Evolutionary conservation across 2,329 filamentous ascomycete species (phyloP).

Genomic region (Cercospora nicotianae): DNA sequence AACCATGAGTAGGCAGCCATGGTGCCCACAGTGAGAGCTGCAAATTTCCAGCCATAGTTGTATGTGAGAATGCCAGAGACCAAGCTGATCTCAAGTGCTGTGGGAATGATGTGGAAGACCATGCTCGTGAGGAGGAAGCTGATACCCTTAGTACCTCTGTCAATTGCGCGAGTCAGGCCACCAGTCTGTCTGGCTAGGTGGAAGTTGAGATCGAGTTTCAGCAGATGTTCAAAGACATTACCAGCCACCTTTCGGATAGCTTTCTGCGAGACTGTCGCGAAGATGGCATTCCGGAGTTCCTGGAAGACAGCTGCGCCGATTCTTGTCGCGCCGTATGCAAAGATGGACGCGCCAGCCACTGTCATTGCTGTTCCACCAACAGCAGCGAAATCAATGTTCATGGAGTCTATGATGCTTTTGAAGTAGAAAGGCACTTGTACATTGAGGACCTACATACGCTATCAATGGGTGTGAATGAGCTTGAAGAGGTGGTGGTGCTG

Average conservation of each 20-base stretch:
- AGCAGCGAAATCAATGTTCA: constrained; percentile 91
- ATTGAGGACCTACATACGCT: constrained; percentile 66
- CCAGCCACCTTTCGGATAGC: constrained; percentile 87
- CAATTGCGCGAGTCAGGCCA: constrained; percentile 88
- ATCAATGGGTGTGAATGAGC: constrained; percentile 32
- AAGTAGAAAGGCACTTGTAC: constrained; percentile 99
- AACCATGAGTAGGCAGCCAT: constrained; percentile 97
- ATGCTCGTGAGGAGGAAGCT: constrained; percentile 96
- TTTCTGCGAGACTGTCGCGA: constrained; percentile 95
- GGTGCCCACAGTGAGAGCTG: constrained; percentile 81
- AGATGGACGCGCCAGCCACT: constrained; percentile 86
- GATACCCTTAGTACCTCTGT: constrained; percentile 96
- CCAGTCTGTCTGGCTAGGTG: constrained; percentile 94
- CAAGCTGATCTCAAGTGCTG: constrained; percentile 87
- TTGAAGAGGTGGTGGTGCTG: constrained; percentile 19
- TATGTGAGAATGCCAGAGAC: constrained; percentile 96
- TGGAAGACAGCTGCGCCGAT: constrained; percentile 89
- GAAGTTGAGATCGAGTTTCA: constrained; percentile 88
- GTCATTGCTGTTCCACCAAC: constrained; percentile 86
- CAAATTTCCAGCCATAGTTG: constrained; percentile 90
- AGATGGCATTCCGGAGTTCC: constrained; percentile 92
- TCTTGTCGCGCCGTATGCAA: constrained; percentile 82
- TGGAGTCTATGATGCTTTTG: constrained; percentile 94
- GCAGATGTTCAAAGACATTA: constrained; percentile 87
- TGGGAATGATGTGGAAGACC: constrained; percentile 96